These are phyloP conservation scores for Dothideomycetidae sp. DNA, from an alignment of 2,329 filamentous ascomycete species.

Conservation along the genomic window DNA sequence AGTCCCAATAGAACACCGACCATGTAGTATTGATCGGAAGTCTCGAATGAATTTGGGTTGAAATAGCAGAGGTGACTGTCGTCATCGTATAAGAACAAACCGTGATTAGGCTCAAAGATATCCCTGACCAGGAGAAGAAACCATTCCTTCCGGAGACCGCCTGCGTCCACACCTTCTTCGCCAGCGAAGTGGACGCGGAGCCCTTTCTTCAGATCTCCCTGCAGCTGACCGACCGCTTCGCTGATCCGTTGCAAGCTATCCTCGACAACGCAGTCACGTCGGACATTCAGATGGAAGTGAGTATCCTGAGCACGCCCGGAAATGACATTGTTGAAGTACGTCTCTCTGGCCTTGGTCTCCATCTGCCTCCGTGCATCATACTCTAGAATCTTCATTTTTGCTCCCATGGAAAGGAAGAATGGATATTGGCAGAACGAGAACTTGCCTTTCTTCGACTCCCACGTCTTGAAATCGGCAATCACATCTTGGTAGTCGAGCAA, in stretches of 20 bases:
- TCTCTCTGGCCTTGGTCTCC: slow-evolving; percentile 74
- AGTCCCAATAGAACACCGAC: slow-evolving; percentile 78
- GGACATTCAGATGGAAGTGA: slow-evolving; percentile 61
- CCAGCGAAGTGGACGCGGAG: slow-evolving; percentile 72
- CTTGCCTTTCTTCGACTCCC: slow-evolving; percentile 59
- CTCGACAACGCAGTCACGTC: slow-evolving; percentile 74
- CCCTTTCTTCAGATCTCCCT: slow-evolving; percentile 81
- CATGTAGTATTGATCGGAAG: slow-evolving; percentile 80
- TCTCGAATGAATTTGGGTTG: slow-evolving; percentile 79
- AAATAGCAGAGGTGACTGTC: slow-evolving; percentile 88
- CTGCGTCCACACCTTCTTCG: slow-evolving; percentile 83
- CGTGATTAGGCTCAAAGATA: slow-evolving; percentile 80
- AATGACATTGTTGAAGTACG: slow-evolving; percentile 82
- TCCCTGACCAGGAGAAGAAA: slow-evolving; percentile 78
- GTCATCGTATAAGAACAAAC: slow-evolving; percentile 85
- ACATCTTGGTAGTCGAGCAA: slow-evolving; percentile 77
- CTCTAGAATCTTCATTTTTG: slow-evolving; percentile 82
- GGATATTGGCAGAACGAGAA: slow-evolving; percentile 90
- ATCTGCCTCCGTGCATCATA: slow-evolving; percentile 80
- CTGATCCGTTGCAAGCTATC: slow-evolving; percentile 77
- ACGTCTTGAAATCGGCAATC: slow-evolving; percentile 71
- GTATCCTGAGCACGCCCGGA: slow-evolving; percentile 53
- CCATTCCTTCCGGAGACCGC: slow-evolving; percentile 86
- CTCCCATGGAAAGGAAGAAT: slow-evolving; percentile 80
- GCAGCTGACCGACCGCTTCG: slow-evolving; percentile 64